A percentile compares a stretch with the other conserved stretches of the same genome.
Evolutionary conservation across 192 early-diverging fungal genomes (phyloP).

Genomic region (Linnemannia zychae): DNA sequence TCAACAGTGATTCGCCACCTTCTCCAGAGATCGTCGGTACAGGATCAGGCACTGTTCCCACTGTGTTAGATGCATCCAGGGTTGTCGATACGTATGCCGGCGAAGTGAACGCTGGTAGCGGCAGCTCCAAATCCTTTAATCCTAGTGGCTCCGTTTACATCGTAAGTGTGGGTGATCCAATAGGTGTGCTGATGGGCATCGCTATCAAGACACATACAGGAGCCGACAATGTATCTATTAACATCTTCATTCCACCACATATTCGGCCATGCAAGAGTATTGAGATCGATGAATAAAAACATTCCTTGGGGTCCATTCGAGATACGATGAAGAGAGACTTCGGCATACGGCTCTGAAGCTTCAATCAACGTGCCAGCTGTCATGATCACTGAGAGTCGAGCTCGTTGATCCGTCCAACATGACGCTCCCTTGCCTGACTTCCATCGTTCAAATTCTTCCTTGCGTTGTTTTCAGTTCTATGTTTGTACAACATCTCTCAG

Average conservation of each 20-base stretch:
- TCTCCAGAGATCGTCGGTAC: constrained; percentile 18
- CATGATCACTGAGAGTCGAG: constrained; percentile 34
- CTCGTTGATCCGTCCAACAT: constrained; percentile 34
- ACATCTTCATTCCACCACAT: constrained; percentile 16
- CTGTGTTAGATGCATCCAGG: constrained; percentile 17
- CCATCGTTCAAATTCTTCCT: constrained; percentile 34
- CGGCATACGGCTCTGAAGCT: constrained; percentile 34
- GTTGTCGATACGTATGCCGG: constrained; percentile 22
- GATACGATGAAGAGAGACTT: constrained; percentile 19
- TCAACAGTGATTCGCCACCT: constrained; percentile 21
- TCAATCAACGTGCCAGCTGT: constrained; percentile 34
- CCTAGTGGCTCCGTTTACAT: constrained; percentile 11
- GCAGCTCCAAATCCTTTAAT: constrained; percentile 13
- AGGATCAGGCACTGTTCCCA: constrained; percentile 14
- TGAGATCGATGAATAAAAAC: constrained; percentile 28
- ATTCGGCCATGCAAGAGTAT: constrained; percentile 4
- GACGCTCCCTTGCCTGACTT: constrained; percentile 24
- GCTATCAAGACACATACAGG: constrained; percentile 25
- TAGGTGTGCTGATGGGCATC: constrained; percentile 12
- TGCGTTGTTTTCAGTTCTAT: constrained; percentile 6
- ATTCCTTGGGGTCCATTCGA: constrained; percentile 28
- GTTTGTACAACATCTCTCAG: constrained; percentile 22
- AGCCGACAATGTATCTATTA: constrained; percentile 21
- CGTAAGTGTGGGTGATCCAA: constrained; percentile 15
- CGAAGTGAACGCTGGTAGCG: constrained; percentile 13